Base-by-base conservation (phyloP, 2,329 filamentous ascomycete species). In the Colletotrichum karsti region DNA sequence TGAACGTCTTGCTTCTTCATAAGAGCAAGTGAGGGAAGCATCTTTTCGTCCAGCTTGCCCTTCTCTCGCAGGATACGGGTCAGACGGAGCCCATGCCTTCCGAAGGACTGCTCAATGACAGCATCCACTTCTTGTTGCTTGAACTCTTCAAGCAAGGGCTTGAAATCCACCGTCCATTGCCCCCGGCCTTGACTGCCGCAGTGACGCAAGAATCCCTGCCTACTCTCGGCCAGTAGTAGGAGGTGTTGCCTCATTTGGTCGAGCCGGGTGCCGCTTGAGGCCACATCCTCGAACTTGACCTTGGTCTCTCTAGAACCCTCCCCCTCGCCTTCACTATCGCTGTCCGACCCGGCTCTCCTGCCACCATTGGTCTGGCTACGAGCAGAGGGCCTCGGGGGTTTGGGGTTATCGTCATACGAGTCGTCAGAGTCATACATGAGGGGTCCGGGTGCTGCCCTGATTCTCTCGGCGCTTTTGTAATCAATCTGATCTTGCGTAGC, bases 41-140 rank as follows among this genome's bases (percentile, higher is more conserved):
- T 91, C 79, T 97, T 97, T 79, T 99, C 96, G 72, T 98, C 95
- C n/a, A 98, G 85, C 76, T 96, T 97, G 59, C 96, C 96, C 76
- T 95, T 94, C 66, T 92, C 91, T 41, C 92, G 88, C 20, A 99
- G 86, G 62, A 98, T 94, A 20, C 94, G 92, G 20, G 94, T 88
- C n/a, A 99, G 84, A 8, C 95, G 92, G 18, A 95, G 87, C 1
- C 94, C 94, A 51, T 92, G 85, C 7, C 88, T 87, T 7, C 94
- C 94, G 73, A 93, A 94, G 2, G 90, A 89, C 58, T 93, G 89
- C 70, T 92, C 88, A 63, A 98, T 91, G 44, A 94, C 91, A 13
- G 91, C 90, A 77, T 98, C 94, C 30, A 98, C 83, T 77, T 98
- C 94, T 6, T 88, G 82, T 74, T 95, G 91, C 48, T 92, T 90